Conservation (phyloP, 805 yeast species). For the Yamadazyma olivae region DNA sequence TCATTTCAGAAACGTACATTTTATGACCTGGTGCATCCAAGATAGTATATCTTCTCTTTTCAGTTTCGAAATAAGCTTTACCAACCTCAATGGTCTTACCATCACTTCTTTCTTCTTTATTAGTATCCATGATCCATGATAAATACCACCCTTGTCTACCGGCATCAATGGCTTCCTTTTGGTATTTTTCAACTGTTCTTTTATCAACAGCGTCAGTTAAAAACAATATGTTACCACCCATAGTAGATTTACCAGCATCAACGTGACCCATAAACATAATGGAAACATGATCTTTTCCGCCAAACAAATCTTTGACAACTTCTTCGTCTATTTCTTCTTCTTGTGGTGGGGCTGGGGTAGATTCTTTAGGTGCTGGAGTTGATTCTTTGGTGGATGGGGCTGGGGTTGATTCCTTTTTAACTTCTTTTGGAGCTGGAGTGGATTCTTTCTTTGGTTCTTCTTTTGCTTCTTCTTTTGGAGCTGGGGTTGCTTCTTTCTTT, state of each 20-base stretch:
- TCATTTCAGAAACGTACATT: slow-evolving; percentile 98
- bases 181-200: slow-evolving; percentile 97
- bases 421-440: slow-evolving; percentile 11
- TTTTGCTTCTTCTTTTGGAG: slow-evolving; percentile 14
- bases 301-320: slow-evolving; percentile 87
- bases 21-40: slow-evolving; percentile 99
- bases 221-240: slow-evolving; percentile 96
- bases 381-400: slow-evolving; percentile 16
- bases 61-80: slow-evolving; percentile 96
- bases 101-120: slow-evolving; percentile 97
- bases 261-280: slow-evolving; percentile 99
- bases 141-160: slow-evolving; percentile 99
- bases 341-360: slow-evolving; percentile 50
- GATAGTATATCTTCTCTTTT: slow-evolving; percentile 94
- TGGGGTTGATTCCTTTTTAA: slow-evolving; percentile 17
- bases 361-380: slow-evolving; percentile 15
- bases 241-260: slow-evolving; percentile 98
- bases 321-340: slow-evolving; percentile 84
- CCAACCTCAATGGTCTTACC: slow-evolving; percentile 99
- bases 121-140: slow-evolving; percentile 99
- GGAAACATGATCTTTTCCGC: slow-evolving; percentile 96
- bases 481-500: slow-evolving; percentile 15
- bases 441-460: slow-evolving; percentile 12
- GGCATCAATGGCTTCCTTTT: slow-evolving; percentile 97
- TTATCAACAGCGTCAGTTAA: slow-evolving; percentile 97